Evolutionary conservation across 192 early-diverging fungal genomes (phyloP).

Genomic region (Powellomyces hirtus): DNA sequence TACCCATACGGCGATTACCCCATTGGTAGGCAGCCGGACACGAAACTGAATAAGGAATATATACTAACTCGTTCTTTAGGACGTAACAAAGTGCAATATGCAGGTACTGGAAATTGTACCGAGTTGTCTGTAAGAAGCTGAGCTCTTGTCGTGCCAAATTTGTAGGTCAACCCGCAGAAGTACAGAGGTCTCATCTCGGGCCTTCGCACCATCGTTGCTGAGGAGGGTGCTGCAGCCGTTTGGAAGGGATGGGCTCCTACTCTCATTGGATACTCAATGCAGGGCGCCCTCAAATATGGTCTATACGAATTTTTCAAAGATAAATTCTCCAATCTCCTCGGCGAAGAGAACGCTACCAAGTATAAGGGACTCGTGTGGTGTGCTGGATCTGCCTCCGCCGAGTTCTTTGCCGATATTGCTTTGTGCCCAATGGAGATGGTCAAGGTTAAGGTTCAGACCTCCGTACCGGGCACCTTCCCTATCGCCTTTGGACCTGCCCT

Average conservation of each 20-base stretch:
- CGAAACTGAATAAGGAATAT: too few species aligned
- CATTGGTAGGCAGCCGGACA: too few species aligned
- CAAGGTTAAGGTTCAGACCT: conserved; percentile 86
- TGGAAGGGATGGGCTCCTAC: conserved; percentile 76
- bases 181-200: conserved; percentile 42
- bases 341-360: conserved; percentile 61
- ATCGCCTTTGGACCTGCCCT: conserved; percentile 60
- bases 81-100: neutral
- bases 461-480: conserved; percentile 68
- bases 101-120: too few species aligned
- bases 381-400: conserved; percentile 73
- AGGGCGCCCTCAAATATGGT: conserved; percentile 87
- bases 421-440: conserved; percentile 85
- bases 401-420: conserved; percentile 77
- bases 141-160: conserved; percentile 12
- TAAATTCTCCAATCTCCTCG: conserved; percentile 55
- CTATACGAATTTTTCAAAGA: conserved; percentile 90
- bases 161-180: conserved; percentile 37
- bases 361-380: conserved; percentile 74
- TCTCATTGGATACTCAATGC: conserved; percentile 77
- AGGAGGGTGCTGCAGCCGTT: conserved; percentile 70
- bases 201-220: conserved; percentile 45
- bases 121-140: neutral
- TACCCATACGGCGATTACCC: conserved; percentile 64
- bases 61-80: neutral